Evolutionary conservation across 768 basidiomycete genomes (phyloP).

Genomic region (Rhizopogon roseolus): DNA sequence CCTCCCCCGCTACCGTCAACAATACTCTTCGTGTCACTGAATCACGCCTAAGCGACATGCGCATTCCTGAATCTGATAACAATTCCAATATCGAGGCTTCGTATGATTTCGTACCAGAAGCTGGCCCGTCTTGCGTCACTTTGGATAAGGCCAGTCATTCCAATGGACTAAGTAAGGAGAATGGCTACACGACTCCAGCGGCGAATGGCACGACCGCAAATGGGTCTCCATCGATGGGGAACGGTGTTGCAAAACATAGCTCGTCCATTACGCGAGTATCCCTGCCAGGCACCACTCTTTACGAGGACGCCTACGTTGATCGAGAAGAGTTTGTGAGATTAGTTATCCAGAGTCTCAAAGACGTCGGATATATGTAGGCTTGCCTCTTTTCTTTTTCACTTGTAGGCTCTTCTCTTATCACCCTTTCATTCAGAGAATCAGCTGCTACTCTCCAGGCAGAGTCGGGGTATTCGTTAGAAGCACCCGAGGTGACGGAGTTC

Average conservation of each 20-base stretch:
- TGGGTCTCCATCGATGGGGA: slow-evolving; percentile 37
- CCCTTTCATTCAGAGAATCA: slow-evolving; percentile 57
- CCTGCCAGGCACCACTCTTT: slow-evolving; percentile 69
- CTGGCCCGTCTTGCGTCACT: slow-evolving; percentile 48
- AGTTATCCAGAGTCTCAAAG: slow-evolving; percentile 83
- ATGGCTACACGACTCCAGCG: slow-evolving; percentile 25
- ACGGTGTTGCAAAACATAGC: slow-evolving; percentile 47
- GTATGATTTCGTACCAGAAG: slow-evolving; percentile 36
- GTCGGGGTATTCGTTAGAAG: slow-evolving; percentile 86
- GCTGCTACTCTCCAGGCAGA: slow-evolving; percentile 88
- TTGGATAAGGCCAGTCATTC: slow-evolving; percentile 27
- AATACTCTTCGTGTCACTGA: slow-evolving; percentile 19
- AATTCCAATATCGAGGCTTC: slow-evolving; percentile 40
- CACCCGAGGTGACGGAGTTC: slow-evolving; percentile 72
- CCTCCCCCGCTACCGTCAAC: slow-evolving; percentile 18
- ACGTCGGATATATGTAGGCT: slow-evolving; percentile 75
- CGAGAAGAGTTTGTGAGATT: slow-evolving; percentile 89
- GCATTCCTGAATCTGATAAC: slow-evolving; percentile 47
- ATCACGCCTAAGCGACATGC: slow-evolving; percentile 40
- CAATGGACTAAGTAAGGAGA: slow-evolving; percentile 39
- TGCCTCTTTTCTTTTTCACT: not conserved
- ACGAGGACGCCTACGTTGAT: slow-evolving; percentile 74
- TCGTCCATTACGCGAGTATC: slow-evolving; percentile 53
- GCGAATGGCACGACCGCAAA: slow-evolving; percentile 29
- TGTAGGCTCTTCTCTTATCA: slow-evolving; percentile 8